Conservation (phyloP, 805 yeast species). For the Metschnikowia bowlesiae region DNA sequence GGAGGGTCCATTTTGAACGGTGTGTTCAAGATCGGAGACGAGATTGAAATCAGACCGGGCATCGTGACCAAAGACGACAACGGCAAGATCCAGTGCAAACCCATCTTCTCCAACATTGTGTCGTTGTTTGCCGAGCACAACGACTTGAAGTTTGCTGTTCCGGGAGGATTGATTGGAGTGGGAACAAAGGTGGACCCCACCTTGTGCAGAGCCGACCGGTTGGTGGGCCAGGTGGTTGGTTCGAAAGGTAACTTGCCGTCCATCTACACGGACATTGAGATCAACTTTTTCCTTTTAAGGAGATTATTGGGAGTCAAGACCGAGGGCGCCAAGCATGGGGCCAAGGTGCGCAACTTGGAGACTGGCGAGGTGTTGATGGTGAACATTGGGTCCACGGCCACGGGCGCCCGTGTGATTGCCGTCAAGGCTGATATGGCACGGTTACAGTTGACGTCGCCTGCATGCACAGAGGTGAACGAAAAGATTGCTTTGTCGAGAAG, state of each 20-base stretch:
- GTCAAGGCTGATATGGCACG: constrained; percentile 99
- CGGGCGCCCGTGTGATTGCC: constrained; percentile 98
- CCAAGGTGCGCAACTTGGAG: constrained; percentile 92
- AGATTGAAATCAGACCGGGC: constrained; percentile 98
- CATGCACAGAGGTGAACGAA: constrained; percentile 97
- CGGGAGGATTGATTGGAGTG: constrained; percentile 99
- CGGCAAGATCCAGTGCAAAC: constrained; percentile 88
- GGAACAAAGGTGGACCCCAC: constrained; percentile 99
- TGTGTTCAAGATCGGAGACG: constrained; percentile 95
- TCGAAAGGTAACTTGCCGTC: constrained; percentile 94
- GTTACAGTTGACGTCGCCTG: constrained; percentile 93
- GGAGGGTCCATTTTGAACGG: constrained; percentile 98
- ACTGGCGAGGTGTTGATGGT: constrained; percentile 97
- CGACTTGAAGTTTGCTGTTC: constrained; percentile 97
- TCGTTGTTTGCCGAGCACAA: constrained; percentile 96
- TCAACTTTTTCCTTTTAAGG: constrained; percentile 93
- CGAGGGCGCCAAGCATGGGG: constrained; percentile 89
- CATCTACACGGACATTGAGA: constrained; percentile 94
- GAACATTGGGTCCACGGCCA: constrained; percentile 97
- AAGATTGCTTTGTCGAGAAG: constrained; percentile 98
- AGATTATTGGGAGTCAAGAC: constrained; percentile 98
- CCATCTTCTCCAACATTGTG: constrained; percentile 89
- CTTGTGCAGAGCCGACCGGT: constrained; percentile 97
- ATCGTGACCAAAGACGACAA: constrained; percentile 92
- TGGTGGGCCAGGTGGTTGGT: constrained; percentile 99